A percentile compares a stretch with the other conserved stretches of the same genome.
phyloP scores from a whole-genome alignment of 768 basidiomycete genomes.

The Tylopilus sp. region DNA sequence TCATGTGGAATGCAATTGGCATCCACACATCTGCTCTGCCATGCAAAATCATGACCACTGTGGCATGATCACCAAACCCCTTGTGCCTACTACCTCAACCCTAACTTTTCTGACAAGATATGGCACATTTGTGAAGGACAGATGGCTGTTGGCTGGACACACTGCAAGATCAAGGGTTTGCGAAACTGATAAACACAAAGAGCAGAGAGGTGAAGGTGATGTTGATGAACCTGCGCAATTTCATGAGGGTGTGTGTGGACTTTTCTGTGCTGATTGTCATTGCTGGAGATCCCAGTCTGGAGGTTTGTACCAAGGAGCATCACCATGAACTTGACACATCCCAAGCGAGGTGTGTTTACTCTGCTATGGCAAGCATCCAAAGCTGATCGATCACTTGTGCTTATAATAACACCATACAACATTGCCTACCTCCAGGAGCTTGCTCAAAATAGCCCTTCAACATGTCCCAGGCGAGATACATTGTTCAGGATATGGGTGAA shows the following conservation, averaged over 20 bases:
- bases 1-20: no score
- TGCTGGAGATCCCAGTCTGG: constrained; percentile 96
- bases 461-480: constrained; percentile 97
- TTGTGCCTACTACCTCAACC: no score
- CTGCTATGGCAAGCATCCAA: background rate
- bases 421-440: constrained; percentile 91
- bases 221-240: no score
- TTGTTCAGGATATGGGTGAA: constrained; percentile 95
- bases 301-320: constrained; percentile 92
- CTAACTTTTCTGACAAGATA: no score
- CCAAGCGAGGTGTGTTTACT: constrained; percentile 75
- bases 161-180: no score
- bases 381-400: constrained; percentile 11
- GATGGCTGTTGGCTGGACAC: no score
- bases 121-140: no score
- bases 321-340: constrained; percentile 97
- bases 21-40: no score
- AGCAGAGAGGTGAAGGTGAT: no score
- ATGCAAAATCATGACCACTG: no score
- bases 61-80: no score
- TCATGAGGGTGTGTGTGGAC: constrained; percentile 99
- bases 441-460: constrained; percentile 90
- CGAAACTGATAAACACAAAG: no score
- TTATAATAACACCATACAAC: constrained; percentile 92
- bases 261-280: constrained; percentile 99